Evolutionary conservation across 768 basidiomycete species (phyloP), one percentile per base, ranked within the genome.

Genomic region (Ramaria rubella): DNA sequence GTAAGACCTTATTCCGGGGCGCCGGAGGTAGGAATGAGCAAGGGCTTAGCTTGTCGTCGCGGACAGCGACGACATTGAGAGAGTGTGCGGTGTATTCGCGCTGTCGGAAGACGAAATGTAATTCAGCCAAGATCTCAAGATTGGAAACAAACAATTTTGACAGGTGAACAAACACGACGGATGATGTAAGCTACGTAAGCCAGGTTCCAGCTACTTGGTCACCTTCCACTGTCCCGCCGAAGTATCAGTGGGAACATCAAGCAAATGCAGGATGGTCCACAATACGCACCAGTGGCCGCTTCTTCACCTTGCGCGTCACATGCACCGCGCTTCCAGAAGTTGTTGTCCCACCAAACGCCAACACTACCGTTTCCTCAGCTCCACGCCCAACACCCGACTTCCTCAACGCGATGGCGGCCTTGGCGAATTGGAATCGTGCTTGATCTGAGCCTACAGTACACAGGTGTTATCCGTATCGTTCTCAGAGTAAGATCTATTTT

Each of bases 371-470:
- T 72, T 94, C 91, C 69, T 90, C 88, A 58, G 81, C 83, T 55
- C 86, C 83, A 59, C 78, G 73, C 52, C 82, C 85, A 66, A 83
- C 78, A n/a, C 83, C 83, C 66, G 81, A 82, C 71, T 90, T 94
- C 63, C 92, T 79, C 64, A 85, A 64, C 64, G 90, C 87, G 64
- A 94, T 86, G 12, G 85, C 89, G 61, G 90, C 90, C 70, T 94
- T 94, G 3, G 91, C 90, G 71, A 94, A 94, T 65, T 86, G 87
- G 74, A 94, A 96, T 45, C 92, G 83, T 59, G 83, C 81, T 67
- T 94, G 91, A 71, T 90, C 88, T 57, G 87, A 81, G 21, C 85
- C 87, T 87, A 69, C 62, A 68, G 57, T 55, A 65, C 45, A 24
- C 61, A 51, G 40, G 65, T 53, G 52, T 58, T 56, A 60, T 65